Evolutionary conservation across 106 monocot species (phyloP).

Genomic region (Agapanthus africanus): DNA sequence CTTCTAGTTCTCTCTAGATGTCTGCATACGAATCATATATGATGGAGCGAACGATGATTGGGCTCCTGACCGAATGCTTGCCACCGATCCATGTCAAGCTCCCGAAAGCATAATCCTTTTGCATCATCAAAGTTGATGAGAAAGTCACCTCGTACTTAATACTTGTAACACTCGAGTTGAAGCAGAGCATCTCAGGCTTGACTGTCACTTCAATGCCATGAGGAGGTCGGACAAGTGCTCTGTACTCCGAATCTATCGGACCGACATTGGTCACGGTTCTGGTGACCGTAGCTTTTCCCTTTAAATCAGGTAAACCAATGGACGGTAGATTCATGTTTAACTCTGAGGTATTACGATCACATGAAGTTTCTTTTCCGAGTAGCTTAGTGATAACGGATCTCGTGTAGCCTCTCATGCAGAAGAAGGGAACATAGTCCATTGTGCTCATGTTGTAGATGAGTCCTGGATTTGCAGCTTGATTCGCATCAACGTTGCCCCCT

Average conservation of each 20-base stretch:
- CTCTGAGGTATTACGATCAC: neutral
- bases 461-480: slow-evolving; percentile 39
- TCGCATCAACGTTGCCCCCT: slow-evolving; percentile 32
- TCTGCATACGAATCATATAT: slow-evolving; percentile 8
- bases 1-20: too few species aligned
- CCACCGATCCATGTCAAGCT: slow-evolving; percentile 4
- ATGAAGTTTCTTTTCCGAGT: neutral
- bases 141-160: slow-evolving; percentile 31
- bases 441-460: slow-evolving; percentile 30
- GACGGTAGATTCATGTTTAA: slow-evolving; percentile 70
- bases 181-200: slow-evolving; percentile 29
- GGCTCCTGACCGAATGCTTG: neutral
- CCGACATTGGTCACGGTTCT: slow-evolving; percentile 61
- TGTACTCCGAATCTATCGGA: slow-evolving; percentile 25
- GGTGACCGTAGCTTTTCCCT: slow-evolving; percentile 1
- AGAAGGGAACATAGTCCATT: slow-evolving; percentile 32
- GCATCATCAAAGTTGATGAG: neutral
- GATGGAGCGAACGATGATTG: slow-evolving; percentile 8
- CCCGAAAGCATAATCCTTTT: neutral
- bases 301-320: slow-evolving; percentile 22
- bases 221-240: slow-evolving; percentile 18
- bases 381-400: neutral
- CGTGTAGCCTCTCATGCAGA: slow-evolving; percentile 21
- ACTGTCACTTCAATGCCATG: slow-evolving; percentile 23
- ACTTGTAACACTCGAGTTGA: slow-evolving; percentile 29